Evolutionary conservation across 768 basidiomycete genomes (phyloP), one percentile per base, ranked within the genome.

Genomic region (Psilocybe cubensis): DNA sequence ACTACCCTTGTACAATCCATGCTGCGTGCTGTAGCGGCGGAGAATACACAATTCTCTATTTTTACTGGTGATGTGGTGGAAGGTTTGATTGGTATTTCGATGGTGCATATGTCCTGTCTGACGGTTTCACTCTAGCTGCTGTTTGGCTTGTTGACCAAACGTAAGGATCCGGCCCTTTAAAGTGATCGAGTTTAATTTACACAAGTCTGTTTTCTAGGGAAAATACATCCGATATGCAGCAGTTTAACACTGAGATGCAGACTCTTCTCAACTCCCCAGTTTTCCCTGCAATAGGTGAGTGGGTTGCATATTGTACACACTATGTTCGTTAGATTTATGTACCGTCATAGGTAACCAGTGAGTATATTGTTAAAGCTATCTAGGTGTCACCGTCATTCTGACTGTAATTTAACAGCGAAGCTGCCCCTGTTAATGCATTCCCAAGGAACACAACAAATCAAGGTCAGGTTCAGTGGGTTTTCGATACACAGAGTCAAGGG

Each of bases 21-120:
- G 80, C 70, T 86, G 3, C 63, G 69, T 11, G 76, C 77, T 14
- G 74, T 82, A 10, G 69, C 79, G 33, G 52, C 64, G 5, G 62
- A 72, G 38, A 69, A 72, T 17, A 75, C 74, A 14, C 66, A 68
- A 8, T 86, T 85, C 65, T 77, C 82, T 4, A 79, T 88, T 29
- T 87, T 87, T 62, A 88, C 86, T 2, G 87, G 86, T 5, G 86
- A 87, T 64, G 81, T 86, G 5, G 78, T 86, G 4, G 85, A 86
- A 70, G 81, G 84, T 83, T 48, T 49, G 68, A 14, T 31, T 25
- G 8, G 27, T 31, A n/a, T 23, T 18, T 38, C 20, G 48, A 17
- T 49, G 10, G 7, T 8, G 4, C 14, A 20, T 25, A 21, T 29
- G 52, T 38, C 35, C 43, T 28, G 45, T 17, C 43, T 41, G 33